Evolutionary conservation across 306 rosid genomes (phyloP).

Genomic region (Trifolium fragiferum): DNA sequence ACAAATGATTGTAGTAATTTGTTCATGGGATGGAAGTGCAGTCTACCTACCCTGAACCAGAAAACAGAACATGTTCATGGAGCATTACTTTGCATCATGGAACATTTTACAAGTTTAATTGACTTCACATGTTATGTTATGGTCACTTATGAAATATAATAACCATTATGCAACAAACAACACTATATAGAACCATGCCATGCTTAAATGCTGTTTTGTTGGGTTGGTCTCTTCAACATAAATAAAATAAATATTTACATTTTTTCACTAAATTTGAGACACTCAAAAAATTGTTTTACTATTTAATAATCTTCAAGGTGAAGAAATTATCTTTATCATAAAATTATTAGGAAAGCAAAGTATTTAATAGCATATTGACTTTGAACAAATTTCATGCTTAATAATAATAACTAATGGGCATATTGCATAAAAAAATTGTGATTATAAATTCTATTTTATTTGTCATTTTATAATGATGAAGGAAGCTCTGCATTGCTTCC

Average conservation of each 20-base stretch:
- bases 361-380: slow-evolving; percentile 15
- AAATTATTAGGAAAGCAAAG: not conserved
- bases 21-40: not conserved
- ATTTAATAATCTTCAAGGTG: not conserved
- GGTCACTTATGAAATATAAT: not conserved
- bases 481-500: not conserved
- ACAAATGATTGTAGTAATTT: slow-evolving; percentile 13
- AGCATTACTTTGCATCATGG: not conserved
- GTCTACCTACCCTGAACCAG: slow-evolving; percentile 6
- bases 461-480: not conserved
- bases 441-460: not conserved
- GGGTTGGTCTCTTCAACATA: not conserved
- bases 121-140: not conserved
- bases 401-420: not conserved
- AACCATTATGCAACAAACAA: not conserved
- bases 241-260: not conserved
- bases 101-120: not conserved
- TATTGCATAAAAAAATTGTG: not conserved
- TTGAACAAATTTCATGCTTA: slow-evolving; percentile 5
- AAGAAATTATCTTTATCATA: not conserved
- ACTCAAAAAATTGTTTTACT: not conserved
- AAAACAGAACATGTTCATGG: not conserved
- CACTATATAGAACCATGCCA: not conserved
- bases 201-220: not conserved
- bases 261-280: not conserved